Base-by-base conservation (phyloP, 768 basidiomycete species). In the Obba rivulosa region DNA sequence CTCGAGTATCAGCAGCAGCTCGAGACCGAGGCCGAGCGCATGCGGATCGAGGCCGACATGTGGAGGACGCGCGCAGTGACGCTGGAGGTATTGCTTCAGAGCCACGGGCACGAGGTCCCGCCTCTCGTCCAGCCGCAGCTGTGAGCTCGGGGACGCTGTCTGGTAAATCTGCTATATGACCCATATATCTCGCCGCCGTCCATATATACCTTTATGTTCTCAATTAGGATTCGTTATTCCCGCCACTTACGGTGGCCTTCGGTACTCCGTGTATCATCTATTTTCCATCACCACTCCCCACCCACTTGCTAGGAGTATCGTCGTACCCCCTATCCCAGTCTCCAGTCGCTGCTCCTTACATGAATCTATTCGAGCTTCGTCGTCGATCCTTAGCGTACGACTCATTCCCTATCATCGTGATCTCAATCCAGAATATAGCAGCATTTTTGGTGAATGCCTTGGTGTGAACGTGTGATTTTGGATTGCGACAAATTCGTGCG, bases 1-100 rank as follows among this genome's bases (percentile, higher is more conserved):
- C 64, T 82, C 35, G 76, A 79, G 60, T 79, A 91, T 54, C 76
- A 84, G 55, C 73, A 78, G 46, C 73, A 78, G 48, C 69, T 93
- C 42, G 83, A 90, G 68, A 70, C 77, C 18, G 68, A 58, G 7
- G 66, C 81, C 41, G 76, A 79, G 49, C 68, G 58, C 24, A 67
- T 82, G 57, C 77, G 73, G 46, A 64, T 62, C 49, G 84, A 88
- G 62, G 70, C 73, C 55, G 82, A 85, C 63, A 62, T 73, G 57
- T 86, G 82, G 84, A 79, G 73, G 62, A 73, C 73, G 34, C 74
- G 78, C 45, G 78, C 83, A 46, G 48, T 68, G 48, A 66, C 66
- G 9, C 66, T 56, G 14, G 71, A 76, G 58, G 76, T 78, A 18
- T 62, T 85, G 43, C 73, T 87, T 16, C 68, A 69, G 37, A 75